Conservation (phyloP, 257 asterid species). For the Solanum medicagineum region DNA sequence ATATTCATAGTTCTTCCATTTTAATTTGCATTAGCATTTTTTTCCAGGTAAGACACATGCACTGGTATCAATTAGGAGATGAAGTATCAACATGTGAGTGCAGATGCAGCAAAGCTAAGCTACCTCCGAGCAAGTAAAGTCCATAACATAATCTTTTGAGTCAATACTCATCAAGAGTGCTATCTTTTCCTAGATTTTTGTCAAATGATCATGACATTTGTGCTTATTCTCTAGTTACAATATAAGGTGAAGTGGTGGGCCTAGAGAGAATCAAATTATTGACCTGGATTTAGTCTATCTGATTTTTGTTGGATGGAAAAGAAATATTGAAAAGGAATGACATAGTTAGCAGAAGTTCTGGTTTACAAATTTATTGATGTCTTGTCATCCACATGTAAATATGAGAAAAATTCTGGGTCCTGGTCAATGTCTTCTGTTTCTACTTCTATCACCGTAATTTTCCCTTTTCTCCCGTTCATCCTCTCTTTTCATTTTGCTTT, state of each 20-base stretch:
- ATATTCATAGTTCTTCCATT: neutral
- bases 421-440: neutral
- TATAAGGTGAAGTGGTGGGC: neutral
- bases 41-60: slow-evolving; percentile 87
- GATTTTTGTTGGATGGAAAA: neutral
- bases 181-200: neutral
- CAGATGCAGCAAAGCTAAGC: slow-evolving; percentile 80
- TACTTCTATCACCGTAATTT: neutral
- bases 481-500: neutral
- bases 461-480: neutral
- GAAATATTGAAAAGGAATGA: neutral
- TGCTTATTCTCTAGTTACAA: neutral
- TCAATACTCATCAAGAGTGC: neutral
- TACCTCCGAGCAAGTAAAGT: slow-evolving; percentile 92
- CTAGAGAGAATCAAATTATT: neutral
- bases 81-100: slow-evolving; percentile 77
- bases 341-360: neutral
- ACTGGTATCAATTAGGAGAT: slow-evolving; percentile 83
- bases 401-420: neutral
- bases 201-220: neutral
- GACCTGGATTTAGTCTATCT: neutral
- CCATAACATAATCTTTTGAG: slow-evolving; percentile 1
- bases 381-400: neutral
- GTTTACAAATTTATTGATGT: neutral
- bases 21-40: neutral